A percentile compares a stretch with the other conserved stretches of the same genome.
These are phyloP conservation scores for Bruguiera parviflora DNA, from an alignment of 345 rosid species.

Conservation along the genomic window DNA sequence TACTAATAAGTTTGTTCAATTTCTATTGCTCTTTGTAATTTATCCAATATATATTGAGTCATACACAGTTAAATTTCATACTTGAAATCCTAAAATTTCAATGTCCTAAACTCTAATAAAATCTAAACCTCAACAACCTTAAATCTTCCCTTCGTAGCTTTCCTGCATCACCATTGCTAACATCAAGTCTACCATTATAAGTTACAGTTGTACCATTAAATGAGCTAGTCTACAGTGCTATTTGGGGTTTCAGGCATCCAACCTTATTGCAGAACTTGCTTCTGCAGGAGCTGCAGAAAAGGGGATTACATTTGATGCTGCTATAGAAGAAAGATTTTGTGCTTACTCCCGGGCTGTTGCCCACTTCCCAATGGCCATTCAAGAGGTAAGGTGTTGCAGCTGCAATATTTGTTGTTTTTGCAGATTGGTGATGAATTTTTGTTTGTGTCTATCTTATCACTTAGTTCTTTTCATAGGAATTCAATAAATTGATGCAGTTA, in stretches of 20 bases:
- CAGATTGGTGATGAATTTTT: neutral
- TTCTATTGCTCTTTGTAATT: no score
- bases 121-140: no score
- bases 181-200: no score
- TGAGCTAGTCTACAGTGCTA: neutral
- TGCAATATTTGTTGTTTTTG: neutral
- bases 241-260: slow-evolving; percentile 49
- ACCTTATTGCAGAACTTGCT: slow-evolving; percentile 80
- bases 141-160: no score
- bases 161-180: no score
- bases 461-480: no score
- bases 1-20: no score
- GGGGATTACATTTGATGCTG: slow-evolving; percentile 65
- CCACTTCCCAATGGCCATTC: slow-evolving; percentile 89
- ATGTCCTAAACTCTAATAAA: no score
- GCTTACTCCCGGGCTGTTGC: slow-evolving; percentile 92
- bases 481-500: no score
- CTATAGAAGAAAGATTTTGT: slow-evolving; percentile 79
- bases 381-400: slow-evolving; percentile 51
- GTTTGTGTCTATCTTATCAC: neutral
- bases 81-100: no score
- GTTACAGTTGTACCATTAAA: neutral
- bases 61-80: no score
- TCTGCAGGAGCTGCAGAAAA: slow-evolving; percentile 73
- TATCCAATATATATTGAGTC: no score